phyloP scores from a whole-genome alignment of 106 monocot genomes.

The Allium sativum region DNA sequence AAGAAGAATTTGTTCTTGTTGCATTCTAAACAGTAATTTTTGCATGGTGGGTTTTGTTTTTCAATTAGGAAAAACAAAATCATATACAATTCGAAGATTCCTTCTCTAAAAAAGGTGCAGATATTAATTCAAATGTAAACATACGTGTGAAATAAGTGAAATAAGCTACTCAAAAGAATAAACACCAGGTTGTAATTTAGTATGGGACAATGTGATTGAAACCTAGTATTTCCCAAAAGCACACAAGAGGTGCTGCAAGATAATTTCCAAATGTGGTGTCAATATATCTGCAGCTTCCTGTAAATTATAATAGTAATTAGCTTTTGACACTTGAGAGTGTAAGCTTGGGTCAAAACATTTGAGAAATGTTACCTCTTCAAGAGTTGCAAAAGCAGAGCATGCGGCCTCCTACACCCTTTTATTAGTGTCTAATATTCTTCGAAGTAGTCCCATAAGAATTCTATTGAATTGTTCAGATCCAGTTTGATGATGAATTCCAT shows the following conservation, averaged over 20 bases:
- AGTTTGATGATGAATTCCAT: constrained; percentile 60
- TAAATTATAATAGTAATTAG: not conserved
- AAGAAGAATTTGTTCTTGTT: too few species aligned
- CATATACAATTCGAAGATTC: constrained; percentile 90
- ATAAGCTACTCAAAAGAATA: not conserved
- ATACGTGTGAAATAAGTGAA: not conserved
- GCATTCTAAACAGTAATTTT: too few species aligned
- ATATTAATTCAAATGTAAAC: not conserved
- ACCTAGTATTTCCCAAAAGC: constrained; percentile 99
- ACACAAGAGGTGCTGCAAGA: constrained; percentile 89
- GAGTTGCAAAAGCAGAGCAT: constrained; percentile 95
- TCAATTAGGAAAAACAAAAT: too few species aligned
- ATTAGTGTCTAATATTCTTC: constrained; percentile 81
- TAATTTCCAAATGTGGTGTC: constrained; percentile 67
- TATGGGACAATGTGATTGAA: constrained; percentile 1
- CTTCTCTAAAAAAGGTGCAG: constrained; percentile 27
- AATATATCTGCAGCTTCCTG: constrained; percentile 94
- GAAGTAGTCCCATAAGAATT: constrained; percentile 75
- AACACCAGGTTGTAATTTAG: not conserved
- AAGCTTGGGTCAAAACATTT: not conserved
- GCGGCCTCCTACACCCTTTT: constrained; percentile 97
- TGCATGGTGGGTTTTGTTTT: too few species aligned
- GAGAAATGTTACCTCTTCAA: constrained; percentile 71
- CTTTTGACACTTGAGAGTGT: not conserved
- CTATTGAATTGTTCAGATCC: constrained; percentile 89